These are phyloP conservation scores for Colletotrichum abscissum DNA, from an alignment of 2,329 filamentous ascomycete genomes.

Conservation along the genomic window DNA sequence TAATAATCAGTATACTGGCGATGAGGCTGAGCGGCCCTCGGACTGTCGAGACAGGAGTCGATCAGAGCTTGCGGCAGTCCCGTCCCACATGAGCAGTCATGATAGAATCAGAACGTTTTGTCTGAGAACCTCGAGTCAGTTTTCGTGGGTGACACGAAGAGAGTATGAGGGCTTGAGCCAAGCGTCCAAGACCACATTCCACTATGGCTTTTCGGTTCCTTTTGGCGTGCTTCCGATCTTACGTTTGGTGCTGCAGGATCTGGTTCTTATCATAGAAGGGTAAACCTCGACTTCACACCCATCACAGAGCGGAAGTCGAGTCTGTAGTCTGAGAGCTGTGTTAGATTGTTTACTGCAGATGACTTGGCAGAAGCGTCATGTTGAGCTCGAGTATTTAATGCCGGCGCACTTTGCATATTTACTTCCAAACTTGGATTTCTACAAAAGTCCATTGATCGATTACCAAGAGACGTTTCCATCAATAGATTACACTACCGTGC, in stretches of 20 bases:
- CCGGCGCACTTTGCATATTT: not conserved
- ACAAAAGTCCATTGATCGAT: not conserved
- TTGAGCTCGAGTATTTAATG: not conserved
- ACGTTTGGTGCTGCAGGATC: too few species aligned
- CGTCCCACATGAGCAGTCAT: conserved; percentile 25
- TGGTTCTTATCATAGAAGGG: not conserved
- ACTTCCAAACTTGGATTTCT: not conserved
- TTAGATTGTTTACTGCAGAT: not conserved
- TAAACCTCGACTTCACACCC: too few species aligned
- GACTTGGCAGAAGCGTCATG: not conserved
- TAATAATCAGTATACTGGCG: conserved; percentile 34
- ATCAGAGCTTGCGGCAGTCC: conserved; percentile 10
- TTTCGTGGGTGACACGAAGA: not conserved
- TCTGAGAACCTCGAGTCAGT: not conserved
- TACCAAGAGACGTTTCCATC: not conserved
- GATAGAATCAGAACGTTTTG: conserved; percentile 28
- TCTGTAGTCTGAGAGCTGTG: not conserved
- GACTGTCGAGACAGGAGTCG: conserved; percentile 10
- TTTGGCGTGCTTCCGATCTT: not conserved
- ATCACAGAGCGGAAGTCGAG: not conserved
- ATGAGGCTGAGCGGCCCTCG: conserved; percentile 22
- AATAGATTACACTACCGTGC: accelerated
- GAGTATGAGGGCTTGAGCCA: not conserved
- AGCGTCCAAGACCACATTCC: not conserved
- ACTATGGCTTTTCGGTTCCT: not conserved